These are phyloP conservation scores for Fusarium praegraminearum DNA, from an alignment of 2,329 filamentous ascomycete genomes.

Conservation along the genomic window DNA sequence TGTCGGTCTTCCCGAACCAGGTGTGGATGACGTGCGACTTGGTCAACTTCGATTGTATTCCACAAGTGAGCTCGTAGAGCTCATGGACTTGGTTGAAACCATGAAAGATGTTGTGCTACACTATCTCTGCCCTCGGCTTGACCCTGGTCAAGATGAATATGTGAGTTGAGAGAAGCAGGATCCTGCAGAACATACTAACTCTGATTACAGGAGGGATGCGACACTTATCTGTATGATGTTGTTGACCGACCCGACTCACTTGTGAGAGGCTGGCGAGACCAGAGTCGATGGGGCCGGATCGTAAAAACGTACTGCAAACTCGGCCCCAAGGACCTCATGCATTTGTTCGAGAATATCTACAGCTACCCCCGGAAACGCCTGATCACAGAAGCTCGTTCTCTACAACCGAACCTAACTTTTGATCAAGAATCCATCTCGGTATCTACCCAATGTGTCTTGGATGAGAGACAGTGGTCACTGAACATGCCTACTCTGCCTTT, in stretches of 20 bases:
- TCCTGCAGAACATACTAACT: constrained; percentile 11
- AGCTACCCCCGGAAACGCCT: constrained; percentile 60
- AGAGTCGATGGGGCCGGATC: constrained; percentile 55
- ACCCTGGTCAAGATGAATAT: constrained; percentile 51
- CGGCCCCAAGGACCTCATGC: constrained; percentile 61
- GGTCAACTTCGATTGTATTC: constrained; percentile 60
- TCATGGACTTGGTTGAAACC: constrained; percentile 60
- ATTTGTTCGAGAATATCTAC: constrained; percentile 61
- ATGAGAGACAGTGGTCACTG: constrained; percentile 54
- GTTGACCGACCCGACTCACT: constrained; percentile 50
- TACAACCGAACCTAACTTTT: constrained; percentile 57
- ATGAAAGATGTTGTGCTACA: constrained; percentile 59
- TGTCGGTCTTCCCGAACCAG: constrained; percentile 54
- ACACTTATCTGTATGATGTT: constrained; percentile 43
- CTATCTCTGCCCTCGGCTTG: constrained; percentile 61
- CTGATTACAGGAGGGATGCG: constrained; percentile 30
- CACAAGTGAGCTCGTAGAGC: constrained; percentile 59
- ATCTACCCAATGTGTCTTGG: constrained; percentile 54
- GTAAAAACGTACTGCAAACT: constrained; percentile 63
- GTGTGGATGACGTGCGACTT: constrained; percentile 56
- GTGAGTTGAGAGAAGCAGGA: constrained; percentile 47
- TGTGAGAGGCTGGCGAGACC: constrained; percentile 53
- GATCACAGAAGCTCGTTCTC: constrained; percentile 56
- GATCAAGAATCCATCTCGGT: constrained; percentile 61
- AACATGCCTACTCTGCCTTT: constrained; percentile 50